Conservation (phyloP, 441 rosid genomes). For the Aquilaria agallochum region DNA sequence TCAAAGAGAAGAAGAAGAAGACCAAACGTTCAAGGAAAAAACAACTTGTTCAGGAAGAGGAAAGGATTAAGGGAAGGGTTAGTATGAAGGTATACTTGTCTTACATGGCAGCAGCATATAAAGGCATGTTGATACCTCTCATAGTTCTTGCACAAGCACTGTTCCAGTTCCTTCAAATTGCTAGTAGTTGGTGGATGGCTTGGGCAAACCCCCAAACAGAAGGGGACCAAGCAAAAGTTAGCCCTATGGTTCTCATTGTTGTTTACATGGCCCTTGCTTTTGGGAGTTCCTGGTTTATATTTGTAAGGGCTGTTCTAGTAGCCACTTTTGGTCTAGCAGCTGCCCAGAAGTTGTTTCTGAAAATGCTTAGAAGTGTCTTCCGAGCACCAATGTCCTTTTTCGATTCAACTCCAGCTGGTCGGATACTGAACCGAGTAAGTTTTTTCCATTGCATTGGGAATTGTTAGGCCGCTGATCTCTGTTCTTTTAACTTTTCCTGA, state of each 20-base stretch:
- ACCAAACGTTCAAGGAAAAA: constrained; percentile 84
- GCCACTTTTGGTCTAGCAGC: constrained; percentile 99
- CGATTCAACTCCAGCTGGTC: constrained; percentile 99
- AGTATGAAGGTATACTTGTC: constrained; percentile 97
- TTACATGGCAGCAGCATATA: constrained; percentile 98
- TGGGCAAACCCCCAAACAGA: constrained; percentile 99
- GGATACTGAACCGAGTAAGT: constrained; percentile 95
- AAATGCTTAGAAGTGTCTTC: constrained; percentile 94
- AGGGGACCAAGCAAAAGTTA: constrained; percentile 86
- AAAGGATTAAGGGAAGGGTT: constrained; percentile 94
- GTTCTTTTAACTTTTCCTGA: neutral
- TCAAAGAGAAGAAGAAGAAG: constrained; percentile 97
- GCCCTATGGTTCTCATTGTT: constrained; percentile 76
- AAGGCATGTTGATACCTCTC: constrained; percentile 84
- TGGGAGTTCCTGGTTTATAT: constrained; percentile 96
- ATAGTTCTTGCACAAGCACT: constrained; percentile 85
- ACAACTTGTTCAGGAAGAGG: constrained; percentile 99
- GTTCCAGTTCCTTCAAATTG: constrained; percentile 98
- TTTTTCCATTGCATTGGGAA: neutral
- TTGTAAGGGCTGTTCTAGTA: constrained; percentile 95
- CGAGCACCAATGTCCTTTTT: constrained; percentile 99
- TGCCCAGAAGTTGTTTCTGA: constrained; percentile 89
- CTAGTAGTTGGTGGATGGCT: constrained; percentile 99
- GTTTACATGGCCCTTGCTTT: constrained; percentile 97
- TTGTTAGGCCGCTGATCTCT: constrained; percentile 2